Base-by-base conservation (phyloP, 2,329 filamentous ascomycete genomes). In the Periconia sp. region DNA sequence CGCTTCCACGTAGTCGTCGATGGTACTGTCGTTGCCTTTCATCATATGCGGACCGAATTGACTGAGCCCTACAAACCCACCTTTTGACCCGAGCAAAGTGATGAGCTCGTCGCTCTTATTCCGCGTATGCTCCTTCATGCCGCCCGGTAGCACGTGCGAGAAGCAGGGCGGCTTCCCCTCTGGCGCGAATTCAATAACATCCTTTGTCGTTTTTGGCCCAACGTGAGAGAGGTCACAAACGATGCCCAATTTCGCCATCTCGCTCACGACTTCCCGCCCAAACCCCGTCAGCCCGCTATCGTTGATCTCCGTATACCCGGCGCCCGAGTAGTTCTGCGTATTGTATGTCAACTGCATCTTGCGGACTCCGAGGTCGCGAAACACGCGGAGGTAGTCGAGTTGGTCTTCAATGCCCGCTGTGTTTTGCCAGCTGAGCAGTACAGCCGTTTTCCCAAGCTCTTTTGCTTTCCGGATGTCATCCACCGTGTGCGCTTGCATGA, bases 291-390 rank as follows among this genome's bases (percentile, higher is more conserved):
- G 59, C 0, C 72, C 73, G 10, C 64, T 66, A 58, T 75, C 74
- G 17, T 66, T 63, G 2, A 70, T 50, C 56, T 76, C 74, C 0
- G 74, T 74, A 56, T 76, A 76, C 1, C 74, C 74, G 1, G 72
- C 69, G 8, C 74, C 74, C 8, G 70, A 72, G 63, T 76, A 76
- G 56, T 76, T 76, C 44, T 76, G 73, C 6, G 73, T 75, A 50
- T 76, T 77, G 64, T 76, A 76, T 1, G 74, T 77, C 44, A 77
- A 64, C 57, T 77, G 74, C 74, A 76, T 76, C 56, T 77, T 76
- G 15, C 70, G 66, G 9, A 77, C 73, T 30, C 74, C 74, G 15
- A 76, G 59, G 48, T 77, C 74, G 15, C 71, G 65, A 58, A 77
- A 76, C 5, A 77, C 69, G 10, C 74, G 59, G 13, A 77, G 57